phyloP scores from a whole-genome alignment of 805 yeast genomes.

The Kurtzmaniella fragi region DNA sequence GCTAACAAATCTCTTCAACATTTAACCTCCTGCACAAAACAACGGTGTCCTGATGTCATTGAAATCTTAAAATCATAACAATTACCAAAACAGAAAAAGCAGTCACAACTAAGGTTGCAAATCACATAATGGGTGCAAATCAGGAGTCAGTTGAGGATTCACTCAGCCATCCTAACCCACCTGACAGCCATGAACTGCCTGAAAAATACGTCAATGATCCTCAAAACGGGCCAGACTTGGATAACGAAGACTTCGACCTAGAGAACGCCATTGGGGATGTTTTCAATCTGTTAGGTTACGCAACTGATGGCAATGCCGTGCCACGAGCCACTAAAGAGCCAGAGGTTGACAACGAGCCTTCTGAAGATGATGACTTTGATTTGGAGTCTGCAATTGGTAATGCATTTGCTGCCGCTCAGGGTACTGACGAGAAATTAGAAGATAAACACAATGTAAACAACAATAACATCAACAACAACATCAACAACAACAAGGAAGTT shows the following conservation, averaged over 20 bases:
- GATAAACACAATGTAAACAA: background rate
- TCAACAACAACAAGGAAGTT: background rate
- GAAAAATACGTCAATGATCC: background rate
- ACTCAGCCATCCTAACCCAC: background rate
- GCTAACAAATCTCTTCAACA: too few species aligned
- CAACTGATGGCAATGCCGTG: slow-evolving; percentile 1
- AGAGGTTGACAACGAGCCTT: background rate
- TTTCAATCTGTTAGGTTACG: slow-evolving; percentile 25
- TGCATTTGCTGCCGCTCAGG: slow-evolving; percentile 6
- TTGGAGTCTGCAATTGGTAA: slow-evolving; percentile 13
- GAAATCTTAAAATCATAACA: background rate
- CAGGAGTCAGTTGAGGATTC: background rate
- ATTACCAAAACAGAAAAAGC: slow-evolving; percentile 11
- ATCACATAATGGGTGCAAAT: slow-evolving; percentile 3
- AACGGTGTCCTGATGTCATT: background rate
- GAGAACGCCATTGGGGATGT: slow-evolving; percentile 37
- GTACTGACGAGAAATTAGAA: background rate
- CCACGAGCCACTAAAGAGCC: background rate
- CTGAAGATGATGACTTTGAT: slow-evolving; percentile 6
- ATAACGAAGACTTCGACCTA: slow-evolving; percentile 18
- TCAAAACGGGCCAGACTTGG: background rate
- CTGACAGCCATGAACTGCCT: background rate
- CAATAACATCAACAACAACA: background rate
- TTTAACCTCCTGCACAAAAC: too few species aligned
- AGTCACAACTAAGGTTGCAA: slow-evolving; percentile 14